These are phyloP conservation scores for Plectosphaerella sp. DNA, from an alignment of 2,329 filamentous ascomycete species.

Conservation along the genomic window DNA sequence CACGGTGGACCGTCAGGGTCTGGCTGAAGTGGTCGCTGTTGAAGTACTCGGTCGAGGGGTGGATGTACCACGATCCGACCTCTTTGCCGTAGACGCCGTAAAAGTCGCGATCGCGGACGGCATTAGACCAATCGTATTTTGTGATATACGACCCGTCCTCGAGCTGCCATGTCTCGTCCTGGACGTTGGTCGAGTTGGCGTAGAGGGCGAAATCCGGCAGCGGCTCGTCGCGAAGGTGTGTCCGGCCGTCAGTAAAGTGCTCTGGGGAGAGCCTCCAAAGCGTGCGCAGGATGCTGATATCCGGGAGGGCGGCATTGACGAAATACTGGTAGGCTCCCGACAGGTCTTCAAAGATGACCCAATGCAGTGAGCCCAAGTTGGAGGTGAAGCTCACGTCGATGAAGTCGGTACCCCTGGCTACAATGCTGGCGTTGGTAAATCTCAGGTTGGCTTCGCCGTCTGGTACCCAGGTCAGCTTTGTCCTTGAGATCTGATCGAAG, in stretches of 20 bases:
- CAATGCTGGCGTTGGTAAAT: constrained; percentile 9
- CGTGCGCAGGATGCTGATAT: constrained; percentile 10
- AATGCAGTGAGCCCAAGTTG: constrained; percentile 8
- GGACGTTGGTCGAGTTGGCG: constrained; percentile 9
- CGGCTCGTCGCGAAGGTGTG: constrained; percentile 9
- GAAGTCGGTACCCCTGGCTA: constrained; percentile 5
- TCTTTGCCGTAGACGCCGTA: constrained; percentile 8
- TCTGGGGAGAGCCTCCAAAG: constrained; percentile 9
- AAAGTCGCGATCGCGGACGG: constrained; percentile 10
- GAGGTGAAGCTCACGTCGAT: constrained; percentile 11
- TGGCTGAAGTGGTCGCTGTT: constrained; percentile 9
- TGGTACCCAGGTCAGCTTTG: constrained; percentile 1
- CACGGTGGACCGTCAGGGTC: constrained; percentile 10
- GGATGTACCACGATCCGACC: constrained; percentile 10
- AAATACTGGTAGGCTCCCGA: constrained; percentile 12
- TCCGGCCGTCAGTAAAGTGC: constrained; percentile 8
- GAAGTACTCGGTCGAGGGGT: constrained; percentile 8
- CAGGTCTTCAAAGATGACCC: constrained; percentile 11
- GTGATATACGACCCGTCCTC: constrained; percentile 9
- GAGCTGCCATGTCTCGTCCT: constrained; percentile 11
- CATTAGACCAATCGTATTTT: constrained; percentile 11
- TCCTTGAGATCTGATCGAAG: background rate
- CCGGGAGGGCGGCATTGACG: constrained; percentile 9
- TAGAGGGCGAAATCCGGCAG: constrained; percentile 10
- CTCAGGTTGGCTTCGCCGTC: constrained; percentile 9